Evolutionary conservation across 2,329 filamentous ascomycete species (phyloP), one percentile per base, ranked within the genome.

Genomic region (Cladobotryum mycophilum): DNA sequence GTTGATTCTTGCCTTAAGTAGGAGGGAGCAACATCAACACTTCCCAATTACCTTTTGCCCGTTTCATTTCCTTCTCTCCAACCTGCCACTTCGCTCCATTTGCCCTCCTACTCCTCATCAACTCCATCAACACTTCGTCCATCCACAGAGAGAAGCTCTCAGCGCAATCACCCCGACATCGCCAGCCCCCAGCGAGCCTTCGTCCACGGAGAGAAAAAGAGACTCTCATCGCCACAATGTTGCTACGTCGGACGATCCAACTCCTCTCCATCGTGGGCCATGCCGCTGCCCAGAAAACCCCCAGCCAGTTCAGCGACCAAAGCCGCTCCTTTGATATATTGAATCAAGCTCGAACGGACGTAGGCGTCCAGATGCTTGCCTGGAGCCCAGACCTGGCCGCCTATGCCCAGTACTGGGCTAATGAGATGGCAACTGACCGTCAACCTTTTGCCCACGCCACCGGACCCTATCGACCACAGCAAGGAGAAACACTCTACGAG

Each of bases 401-500:
- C 33, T 67, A 65, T 43, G 67, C 67, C 20, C 61, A 64, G 44
- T 62, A 60, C 25, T 70, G 65, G 67, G 67, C 64, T 13, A 60
- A 64, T 41, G 55, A 65, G 36, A 65, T 70, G 58, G 66, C 58
- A 2, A 56, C 59, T 14, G 60, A 58, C 6, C 51, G 53, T n/a
- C 58, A 59, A 25, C 59, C 61, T 3, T 68, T 68, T 48, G 54
- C 60, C 38, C 67, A 69, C 47, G 62, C 67, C 4, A 56, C 62
- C 9, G 60, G 60, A 3, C 45, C 56, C 33, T 58, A 61, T 13
- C 64, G 67, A 3, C 65, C 64, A 3, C 52, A 55, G n/a, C 67
- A 70, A 43, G 67, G 67, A 38, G 67, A 70, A 51, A 66, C 58
- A 13, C 58, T 69, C 35, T 68, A 64, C 50, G 61, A 63, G 30